Percentiles rank a stretch among this genome's conserved stretches.
phyloP scores from a whole-genome alignment of 2,329 filamentous ascomycete species.

The Ceratocystis cubensis region DNA sequence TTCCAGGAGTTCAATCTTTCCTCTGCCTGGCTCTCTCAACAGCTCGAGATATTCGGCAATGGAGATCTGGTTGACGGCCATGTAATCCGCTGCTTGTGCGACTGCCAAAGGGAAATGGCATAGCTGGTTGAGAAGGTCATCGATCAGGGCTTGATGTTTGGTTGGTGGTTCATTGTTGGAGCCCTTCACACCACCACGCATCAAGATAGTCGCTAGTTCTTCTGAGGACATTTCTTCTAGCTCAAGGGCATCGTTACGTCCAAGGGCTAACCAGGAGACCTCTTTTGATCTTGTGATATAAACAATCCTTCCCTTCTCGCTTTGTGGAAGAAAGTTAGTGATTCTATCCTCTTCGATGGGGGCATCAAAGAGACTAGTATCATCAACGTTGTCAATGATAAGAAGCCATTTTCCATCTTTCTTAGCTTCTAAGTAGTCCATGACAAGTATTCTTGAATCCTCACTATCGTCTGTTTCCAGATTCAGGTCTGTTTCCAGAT shows the following conservation, averaged over 20 bases:
- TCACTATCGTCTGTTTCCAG: neutral
- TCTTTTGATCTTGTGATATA: constrained; percentile 12
- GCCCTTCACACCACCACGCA: no score
- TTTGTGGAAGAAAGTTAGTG: constrained; percentile 26
- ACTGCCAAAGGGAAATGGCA: constrained; percentile 22
- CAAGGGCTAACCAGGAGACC: neutral
- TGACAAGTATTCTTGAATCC: constrained; percentile 18
- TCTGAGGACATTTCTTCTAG: neutral
- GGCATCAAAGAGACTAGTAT: constrained; percentile 4
- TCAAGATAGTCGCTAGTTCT: neutral
- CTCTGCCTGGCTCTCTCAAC: neutral
- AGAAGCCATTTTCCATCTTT: constrained; percentile 24
- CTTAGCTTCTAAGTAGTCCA: constrained; percentile 21
- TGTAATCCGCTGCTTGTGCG: constrained; percentile 21
- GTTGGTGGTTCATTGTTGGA: no score
- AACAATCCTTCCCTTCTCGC: constrained; percentile 12
- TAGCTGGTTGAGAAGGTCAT: neutral
- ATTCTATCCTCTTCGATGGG: neutral
- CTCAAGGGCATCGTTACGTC: no score
- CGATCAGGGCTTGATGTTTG: no score
- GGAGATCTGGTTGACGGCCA: constrained; percentile 8
- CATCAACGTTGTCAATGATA: constrained; percentile 25
- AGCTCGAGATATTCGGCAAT: neutral
- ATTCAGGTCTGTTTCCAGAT: neutral
- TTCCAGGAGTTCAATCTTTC: neutral